phyloP scores from a whole-genome alignment of 2,329 filamentous ascomycete genomes.

The Macrophomina pseudophaseolina region DNA sequence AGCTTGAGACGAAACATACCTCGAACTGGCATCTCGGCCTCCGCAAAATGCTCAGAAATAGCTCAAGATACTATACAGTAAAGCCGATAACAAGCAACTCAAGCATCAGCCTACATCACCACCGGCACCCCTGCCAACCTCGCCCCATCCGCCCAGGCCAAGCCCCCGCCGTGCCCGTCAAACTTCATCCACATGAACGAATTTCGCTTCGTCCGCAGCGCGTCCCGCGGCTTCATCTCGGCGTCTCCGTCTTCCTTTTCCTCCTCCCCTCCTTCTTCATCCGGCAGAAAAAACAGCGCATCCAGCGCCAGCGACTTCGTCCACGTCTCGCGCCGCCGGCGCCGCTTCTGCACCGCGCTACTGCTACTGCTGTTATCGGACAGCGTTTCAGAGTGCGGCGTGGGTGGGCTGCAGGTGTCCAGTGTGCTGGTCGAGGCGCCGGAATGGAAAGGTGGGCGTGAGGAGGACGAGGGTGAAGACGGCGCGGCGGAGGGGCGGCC shows the following conservation, averaged over 20 bases:
- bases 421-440: background rate
- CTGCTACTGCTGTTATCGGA: background rate
- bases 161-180: background rate
- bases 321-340: slow-evolving; percentile 10
- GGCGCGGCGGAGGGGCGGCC: background rate
- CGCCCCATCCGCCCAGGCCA: slow-evolving; percentile 15
- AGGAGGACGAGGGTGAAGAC: background rate
- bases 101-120: background rate
- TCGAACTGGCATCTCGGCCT: no score
- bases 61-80: no score
- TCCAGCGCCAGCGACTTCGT: slow-evolving; percentile 1
- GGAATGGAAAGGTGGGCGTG: background rate
- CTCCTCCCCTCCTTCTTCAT: background rate
- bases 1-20: no score
- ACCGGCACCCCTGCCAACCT: background rate
- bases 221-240: background rate
- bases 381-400: background rate
- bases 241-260: background rate
- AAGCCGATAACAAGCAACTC: no score
- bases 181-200: slow-evolving; percentile 21
- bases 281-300: background rate
- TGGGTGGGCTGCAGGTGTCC: background rate
- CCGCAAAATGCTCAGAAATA: no score
- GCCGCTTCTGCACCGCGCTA: background rate
- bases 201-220: background rate